A percentile compares a stretch with the other conserved stretches of the same genome.
These are phyloP conservation scores for Cyclanthera cordifolia DNA, from an alignment of 306 rosid species.

Conservation along the genomic window DNA sequence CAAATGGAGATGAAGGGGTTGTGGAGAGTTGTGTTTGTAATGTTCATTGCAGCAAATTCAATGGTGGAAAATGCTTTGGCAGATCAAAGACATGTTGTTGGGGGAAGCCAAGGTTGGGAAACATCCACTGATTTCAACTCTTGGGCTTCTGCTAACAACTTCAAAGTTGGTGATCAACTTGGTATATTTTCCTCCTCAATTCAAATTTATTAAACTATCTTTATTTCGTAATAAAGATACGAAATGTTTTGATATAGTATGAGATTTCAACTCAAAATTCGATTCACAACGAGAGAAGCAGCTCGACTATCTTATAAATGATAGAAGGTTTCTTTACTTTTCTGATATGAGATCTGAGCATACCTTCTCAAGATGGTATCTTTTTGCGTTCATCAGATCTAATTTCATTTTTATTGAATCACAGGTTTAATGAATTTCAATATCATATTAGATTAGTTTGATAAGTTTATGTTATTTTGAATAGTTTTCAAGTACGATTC, in stretches of 20 bases:
- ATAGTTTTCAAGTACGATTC: conserved; percentile 74
- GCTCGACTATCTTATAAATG: too few relatives aligned
- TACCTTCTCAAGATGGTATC: too few relatives aligned
- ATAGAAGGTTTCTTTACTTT: too few relatives aligned
- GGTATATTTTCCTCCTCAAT: conserved; percentile 26
- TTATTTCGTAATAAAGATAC: too few relatives aligned
- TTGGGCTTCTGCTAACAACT: conserved; percentile 57
- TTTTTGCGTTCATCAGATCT: too few relatives aligned
- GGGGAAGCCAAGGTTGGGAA: conserved; percentile 92
- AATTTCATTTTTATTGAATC: too few relatives aligned
- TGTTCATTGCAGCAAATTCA: conserved; percentile 25
- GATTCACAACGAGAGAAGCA: too few relatives aligned
- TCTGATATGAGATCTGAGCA: too few relatives aligned
- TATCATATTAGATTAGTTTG: too few relatives aligned
- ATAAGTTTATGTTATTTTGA: background rate
- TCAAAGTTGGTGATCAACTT: conserved; percentile 76
- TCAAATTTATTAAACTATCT: background rate
- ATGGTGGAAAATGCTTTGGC: conserved; percentile 26
- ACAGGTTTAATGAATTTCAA: too few relatives aligned
- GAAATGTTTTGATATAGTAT: too few relatives aligned
- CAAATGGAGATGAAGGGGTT: conserved; percentile 33
- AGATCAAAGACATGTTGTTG: conserved; percentile 46
- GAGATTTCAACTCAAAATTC: too few relatives aligned
- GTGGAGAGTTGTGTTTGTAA: conserved; percentile 33
- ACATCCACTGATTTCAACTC: conserved; percentile 55